These are phyloP conservation scores for Alternaria arborescens DNA, from an alignment of 2,329 filamentous ascomycete species.

Conservation along the genomic window DNA sequence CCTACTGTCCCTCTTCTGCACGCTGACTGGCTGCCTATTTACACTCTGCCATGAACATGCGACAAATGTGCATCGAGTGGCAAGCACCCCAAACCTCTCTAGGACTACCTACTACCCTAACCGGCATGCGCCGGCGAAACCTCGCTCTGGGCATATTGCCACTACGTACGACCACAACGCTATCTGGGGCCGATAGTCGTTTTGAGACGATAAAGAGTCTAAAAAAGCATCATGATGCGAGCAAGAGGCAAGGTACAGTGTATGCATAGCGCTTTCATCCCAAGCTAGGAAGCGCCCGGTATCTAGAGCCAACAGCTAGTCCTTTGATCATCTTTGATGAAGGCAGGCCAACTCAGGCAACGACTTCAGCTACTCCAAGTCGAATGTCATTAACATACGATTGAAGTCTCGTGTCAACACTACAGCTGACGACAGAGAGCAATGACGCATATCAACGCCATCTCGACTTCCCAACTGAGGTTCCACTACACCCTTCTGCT, in stretches of 20 bases:
- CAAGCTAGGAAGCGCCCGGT: too few relatives aligned
- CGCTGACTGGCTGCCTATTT: conserved; percentile 16
- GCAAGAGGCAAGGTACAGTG: not conserved
- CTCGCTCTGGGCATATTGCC: conserved; percentile 7
- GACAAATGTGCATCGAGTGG: conserved; percentile 6
- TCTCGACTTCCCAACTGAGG: too few relatives aligned
- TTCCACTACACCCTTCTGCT: too few relatives aligned
- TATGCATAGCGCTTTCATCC: not conserved
- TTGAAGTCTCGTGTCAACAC: too few relatives aligned
- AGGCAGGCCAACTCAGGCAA: too few relatives aligned
- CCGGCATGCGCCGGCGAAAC: conserved; percentile 7
- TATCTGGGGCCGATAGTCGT: not conserved
- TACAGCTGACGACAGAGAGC: too few relatives aligned
- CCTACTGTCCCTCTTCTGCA: not conserved
- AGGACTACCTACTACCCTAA: not conserved
- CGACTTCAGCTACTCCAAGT: too few relatives aligned
- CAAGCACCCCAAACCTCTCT: conserved; percentile 3
- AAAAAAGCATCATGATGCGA: not conserved
- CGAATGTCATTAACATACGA: too few relatives aligned
- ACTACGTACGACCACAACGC: not conserved
- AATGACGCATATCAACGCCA: too few relatives aligned
- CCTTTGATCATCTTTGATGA: too few relatives aligned
- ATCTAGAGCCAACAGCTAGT: too few relatives aligned
- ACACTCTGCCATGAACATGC: conserved; percentile 8
- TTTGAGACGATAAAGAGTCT: not conserved